Conservation (phyloP, 179 eudicot species). For the Spergularia azorica region DNA sequence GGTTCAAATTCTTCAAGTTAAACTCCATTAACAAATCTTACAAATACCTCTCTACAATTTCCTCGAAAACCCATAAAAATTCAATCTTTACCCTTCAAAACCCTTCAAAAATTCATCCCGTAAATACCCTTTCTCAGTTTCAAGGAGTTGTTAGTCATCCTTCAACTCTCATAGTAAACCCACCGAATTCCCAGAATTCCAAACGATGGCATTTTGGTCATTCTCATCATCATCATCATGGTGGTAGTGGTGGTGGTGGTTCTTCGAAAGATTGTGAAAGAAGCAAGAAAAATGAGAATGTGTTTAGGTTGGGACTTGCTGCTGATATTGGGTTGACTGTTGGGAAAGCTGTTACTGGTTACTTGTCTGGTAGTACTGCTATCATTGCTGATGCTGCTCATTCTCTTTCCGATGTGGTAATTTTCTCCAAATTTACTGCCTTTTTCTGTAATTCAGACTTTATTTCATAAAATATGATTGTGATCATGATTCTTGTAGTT, state of each 20-base stretch:
- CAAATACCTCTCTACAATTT: constrained; percentile 28
- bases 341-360: constrained; percentile 84
- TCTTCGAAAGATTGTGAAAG: constrained; percentile 45
- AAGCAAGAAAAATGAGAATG: constrained; percentile 58
- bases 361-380: constrained; percentile 89
- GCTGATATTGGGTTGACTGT: constrained; percentile 80
- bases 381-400: constrained; percentile 98
- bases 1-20: constrained; percentile 36
- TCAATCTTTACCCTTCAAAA: constrained; percentile 23
- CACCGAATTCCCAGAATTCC: constrained; percentile 34
- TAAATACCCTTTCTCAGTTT: constrained; percentile 30
- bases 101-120: constrained; percentile 26
- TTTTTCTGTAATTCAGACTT: neutral
- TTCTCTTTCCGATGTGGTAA: constrained; percentile 94
- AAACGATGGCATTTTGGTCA: constrained; percentile 80
- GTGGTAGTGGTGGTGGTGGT: constrained; percentile 34
- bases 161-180: constrained; percentile 14
- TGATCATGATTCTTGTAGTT: neutral
- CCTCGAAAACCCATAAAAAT: constrained; percentile 20
- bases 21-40: constrained; percentile 32
- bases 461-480: neutral
- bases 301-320: constrained; percentile 75
- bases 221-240: constrained; percentile 40
- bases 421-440: neutral
- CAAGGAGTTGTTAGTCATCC: constrained; percentile 21